Base-by-base conservation (phyloP, 495 filamentous ascomycete species). In the Neurospora cerealis region DNA sequence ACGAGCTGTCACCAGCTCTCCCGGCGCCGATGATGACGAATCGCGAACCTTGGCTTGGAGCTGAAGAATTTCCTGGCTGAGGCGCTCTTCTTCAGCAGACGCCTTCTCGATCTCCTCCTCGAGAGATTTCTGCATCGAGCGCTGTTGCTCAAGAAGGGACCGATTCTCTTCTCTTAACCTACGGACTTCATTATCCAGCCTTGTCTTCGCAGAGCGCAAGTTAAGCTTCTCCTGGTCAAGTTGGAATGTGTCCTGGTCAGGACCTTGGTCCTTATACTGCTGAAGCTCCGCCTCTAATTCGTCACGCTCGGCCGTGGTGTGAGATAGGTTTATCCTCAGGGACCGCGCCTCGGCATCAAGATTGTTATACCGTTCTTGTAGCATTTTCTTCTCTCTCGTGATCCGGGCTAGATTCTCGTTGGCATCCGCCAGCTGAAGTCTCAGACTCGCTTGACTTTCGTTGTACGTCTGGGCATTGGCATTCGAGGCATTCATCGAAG, bases 151-250 rank as follows among this genome's bases (percentile, higher is more conserved):
- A 39, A 82, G 39, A 32, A 90, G 78, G 6, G 81, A 72, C 42
- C 83, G 82, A 74, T 87, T 87, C 74, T 92, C 89, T 15, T 90
- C 88, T 72, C 81, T 84, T 15, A 91, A 81, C 15, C 88, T 83
- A 73, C 86, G 85, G 32, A 90, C 79, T 72, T 92, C 90, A 70
- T 79, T 84, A 66, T 92, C 89, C 32, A 91, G 81, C 72, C 87
- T 89, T 69, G 88, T 79, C 74, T 86, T 88, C 0, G 87, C 83
- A 37, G 87, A 88, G 9, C 89, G 87, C 36, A 91, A 83, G 66
- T 91, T 89, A 46, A 89, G 75, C 74, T 88, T 87, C 75, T 92
- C 90, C 72, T 87, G 86, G 72, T 91, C 89, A 37, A 90, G 80
- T n/a, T 82, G 85, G 74, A 86, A 87, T 10, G 85, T 86, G 41